Base-by-base conservation (phyloP, 805 yeast species). In the Saccharomycodes ludwigii region DNA sequence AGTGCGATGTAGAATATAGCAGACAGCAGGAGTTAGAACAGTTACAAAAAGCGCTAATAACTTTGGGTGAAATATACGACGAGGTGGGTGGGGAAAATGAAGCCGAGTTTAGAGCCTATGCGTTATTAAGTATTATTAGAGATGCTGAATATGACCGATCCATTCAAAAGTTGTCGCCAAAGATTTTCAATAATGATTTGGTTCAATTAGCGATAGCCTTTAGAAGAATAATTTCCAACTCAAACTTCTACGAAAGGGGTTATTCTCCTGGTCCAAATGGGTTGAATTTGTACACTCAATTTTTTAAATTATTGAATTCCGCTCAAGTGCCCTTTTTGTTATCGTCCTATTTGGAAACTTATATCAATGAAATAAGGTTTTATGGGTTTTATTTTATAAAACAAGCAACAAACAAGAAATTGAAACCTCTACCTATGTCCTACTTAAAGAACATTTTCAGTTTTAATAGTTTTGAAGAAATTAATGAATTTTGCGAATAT, bases 21-120 rank as follows among this genome's bases (percentile, higher is more conserved):
- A 81, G 81, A 43, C 98, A 91, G 51, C 98, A 91, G 54, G 98
- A 91, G 57, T 51, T 88, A 12, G 98, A 91, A 52, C 98, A 91
- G 50, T 68, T 91, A 50, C 85, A 82, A 48, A 91, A 91, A 47
- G 81, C 95, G 0, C 54, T 91, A 29, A 94, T 88, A 47, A 81
- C 97, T 0, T 59, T 91, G 21, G 68, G 81, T 3, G 95, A 91
- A 48, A 81, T 85, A 50, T 91, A 91, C 47, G 72, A 73, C 34
- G 95, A 81, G 46, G 74, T 82, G 0, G 38, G 37, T 5, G 71
- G 81, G 26, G 81, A 85, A 0, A 82, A 84, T 44, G 97, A 91
- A 54, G 81, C 96, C 0, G 98, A 91, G 50, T 83, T 91, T 47
- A 67, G 96, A 43, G 86, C 95, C 0, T 91, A 86, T 50, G 78